Evolutionary conservation across 768 basidiomycete species (phyloP).

Genomic region (Pisolithus marmoratus): DNA sequence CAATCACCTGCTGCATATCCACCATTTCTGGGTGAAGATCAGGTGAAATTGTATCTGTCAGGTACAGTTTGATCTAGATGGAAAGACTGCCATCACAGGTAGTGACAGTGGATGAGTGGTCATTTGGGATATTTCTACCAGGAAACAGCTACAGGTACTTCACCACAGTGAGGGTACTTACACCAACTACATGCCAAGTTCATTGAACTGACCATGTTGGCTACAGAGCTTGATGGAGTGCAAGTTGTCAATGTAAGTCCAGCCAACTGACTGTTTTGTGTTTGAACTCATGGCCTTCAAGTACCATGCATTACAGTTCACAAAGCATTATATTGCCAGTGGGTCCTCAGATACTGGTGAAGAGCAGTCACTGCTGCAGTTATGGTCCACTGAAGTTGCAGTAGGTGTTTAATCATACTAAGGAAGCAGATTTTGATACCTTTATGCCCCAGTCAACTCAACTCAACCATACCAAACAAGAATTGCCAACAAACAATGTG

Average conservation of each 20-base stretch:
- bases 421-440: too few species aligned
- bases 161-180: neutral
- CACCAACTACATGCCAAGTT: neutral
- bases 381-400: neutral
- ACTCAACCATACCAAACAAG: too few species aligned
- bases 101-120: constrained; percentile 2
- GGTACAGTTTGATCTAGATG: neutral
- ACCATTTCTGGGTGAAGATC: neutral
- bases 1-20: neutral
- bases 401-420: too few species aligned
- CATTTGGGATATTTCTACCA: neutral
- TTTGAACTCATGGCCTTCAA: neutral
- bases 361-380: neutral
- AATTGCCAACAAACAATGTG: too few species aligned
- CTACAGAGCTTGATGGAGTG: neutral
- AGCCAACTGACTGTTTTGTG: neutral
- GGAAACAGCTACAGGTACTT: neutral
- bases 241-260: neutral
- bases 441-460: too few species aligned
- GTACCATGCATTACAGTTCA: neutral
- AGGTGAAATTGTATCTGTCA: neutral
- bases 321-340: neutral
- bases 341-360: neutral
- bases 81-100: neutral
- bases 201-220: neutral